A percentile compares a stretch with the other conserved stretches of the same genome.
Conservation (phyloP, 129 eudicot genomes). For the Silybum marianum region DNA sequence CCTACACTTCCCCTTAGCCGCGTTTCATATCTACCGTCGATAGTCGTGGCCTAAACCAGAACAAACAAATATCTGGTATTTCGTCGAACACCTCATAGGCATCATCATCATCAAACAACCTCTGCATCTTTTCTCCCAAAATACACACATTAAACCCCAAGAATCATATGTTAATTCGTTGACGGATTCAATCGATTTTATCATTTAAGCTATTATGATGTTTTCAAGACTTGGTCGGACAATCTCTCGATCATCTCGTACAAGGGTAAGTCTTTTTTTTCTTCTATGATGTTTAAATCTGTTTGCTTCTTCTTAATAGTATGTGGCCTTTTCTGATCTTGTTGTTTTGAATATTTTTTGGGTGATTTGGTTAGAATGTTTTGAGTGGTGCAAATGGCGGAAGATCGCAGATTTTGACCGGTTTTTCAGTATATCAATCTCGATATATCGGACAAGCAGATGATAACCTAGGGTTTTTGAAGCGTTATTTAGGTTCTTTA, state of each 20-base stretch:
- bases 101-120: neutral
- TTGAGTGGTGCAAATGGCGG: constrained; percentile 49
- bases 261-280: constrained; percentile 38
- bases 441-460: constrained; percentile 30
- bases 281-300: neutral
- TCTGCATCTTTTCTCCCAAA: neutral
- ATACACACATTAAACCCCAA: neutral
- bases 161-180: constrained; percentile 24
- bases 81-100: constrained; percentile 35
- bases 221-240: constrained; percentile 66
- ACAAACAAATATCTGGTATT: constrained; percentile 42
- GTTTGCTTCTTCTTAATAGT: neutral
- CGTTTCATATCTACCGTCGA: constrained; percentile 36
- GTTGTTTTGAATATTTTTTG: constrained; percentile 18
- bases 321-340: constrained; percentile 12
- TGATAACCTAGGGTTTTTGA: constrained; percentile 56
- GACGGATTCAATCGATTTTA: neutral
- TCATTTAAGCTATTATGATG: constrained; percentile 43
- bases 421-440: constrained; percentile 28
- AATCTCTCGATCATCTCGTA: constrained; percentile 63
- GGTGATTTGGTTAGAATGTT: constrained; percentile 52
- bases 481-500: constrained; percentile 67
- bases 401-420: constrained; percentile 41
- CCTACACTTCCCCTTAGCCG: constrained; percentile 33
- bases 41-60: constrained; percentile 26